Evolutionary conservation across 2,329 filamentous ascomycete species (phyloP), one percentile per base, ranked within the genome.

Genomic region (Sarocladium strictum): DNA sequence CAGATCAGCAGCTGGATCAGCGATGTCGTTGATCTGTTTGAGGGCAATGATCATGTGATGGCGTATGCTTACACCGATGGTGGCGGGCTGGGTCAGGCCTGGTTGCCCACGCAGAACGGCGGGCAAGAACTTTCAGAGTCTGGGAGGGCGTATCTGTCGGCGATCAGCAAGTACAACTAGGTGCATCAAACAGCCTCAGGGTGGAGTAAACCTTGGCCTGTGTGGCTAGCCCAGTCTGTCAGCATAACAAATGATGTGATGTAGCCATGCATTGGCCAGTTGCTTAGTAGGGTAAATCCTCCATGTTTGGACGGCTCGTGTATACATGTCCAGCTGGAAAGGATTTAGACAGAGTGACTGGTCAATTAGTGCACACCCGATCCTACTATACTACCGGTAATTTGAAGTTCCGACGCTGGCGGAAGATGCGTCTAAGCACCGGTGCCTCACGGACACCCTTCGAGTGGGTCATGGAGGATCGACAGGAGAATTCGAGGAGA

Each of bases 21-120:
- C n/a, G n/a, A n/a, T n/a, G n/a, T n/a, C n/a, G n/a, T n/a, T 1
- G 54, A 59, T 24, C 29, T 58, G 29, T 56, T 59, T 14, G 57
- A 59, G 54, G 45, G 32, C n/a, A 57, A 58, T 24, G 54, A 57
- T 26, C 55, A 58, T 32, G 55, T 59, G 12, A 51, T 53, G 40
- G 58, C 57, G 11, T 59, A 59, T 33, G 58, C 57, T 3, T 59
- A 58, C 49, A 59, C 58, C 11, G 55, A 58, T 35, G 58, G 55
- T 14, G 26, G 24, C 15, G 54, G 57, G 14, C 50, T 58, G 45
- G 57, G 55, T 10, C 29, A 55, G 15, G 54, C 47, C n/a, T 58
- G 57, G 57, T 37, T 38, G 35, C 55, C 58, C 1, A 54, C 54
- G 40, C 53, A 55, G n/a, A 41, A 43, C 6, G 53, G 57, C 38